Conservation (phyloP, 2,329 filamentous ascomycete genomes). For the Ophiostoma fasciatum region DNA sequence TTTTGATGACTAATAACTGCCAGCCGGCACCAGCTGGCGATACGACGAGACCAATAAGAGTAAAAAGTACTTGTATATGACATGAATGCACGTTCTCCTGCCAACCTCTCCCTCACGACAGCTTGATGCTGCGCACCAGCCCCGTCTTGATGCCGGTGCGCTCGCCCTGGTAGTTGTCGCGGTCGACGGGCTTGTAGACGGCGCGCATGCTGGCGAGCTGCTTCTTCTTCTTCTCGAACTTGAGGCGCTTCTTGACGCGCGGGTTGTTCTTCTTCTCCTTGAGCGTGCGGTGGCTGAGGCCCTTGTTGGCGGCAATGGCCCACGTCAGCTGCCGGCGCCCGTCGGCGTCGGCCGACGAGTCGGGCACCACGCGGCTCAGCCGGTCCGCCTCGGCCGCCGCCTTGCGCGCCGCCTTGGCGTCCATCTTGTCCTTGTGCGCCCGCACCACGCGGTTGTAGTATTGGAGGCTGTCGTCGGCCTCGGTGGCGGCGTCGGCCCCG, state of each 20-base stretch:
- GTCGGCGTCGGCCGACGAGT: conserved; percentile 59
- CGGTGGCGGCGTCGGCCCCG: conserved; percentile 55
- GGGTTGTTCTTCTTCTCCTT: conserved; percentile 94
- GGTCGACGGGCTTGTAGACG: conserved; percentile 71
- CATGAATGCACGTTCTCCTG: neutral
- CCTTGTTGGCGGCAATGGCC: conserved; percentile 95
- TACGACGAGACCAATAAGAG: too few species aligned
- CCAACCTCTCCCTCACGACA: conserved; percentile 37
- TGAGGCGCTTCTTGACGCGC: conserved; percentile 94
- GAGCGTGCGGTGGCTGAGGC: conserved; percentile 48
- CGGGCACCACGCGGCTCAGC: conserved; percentile 46
- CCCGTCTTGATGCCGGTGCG: conserved; percentile 90
- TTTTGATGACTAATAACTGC: conserved; percentile 7
- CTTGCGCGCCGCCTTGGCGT: conserved; percentile 28
- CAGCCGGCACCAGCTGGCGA: neutral
- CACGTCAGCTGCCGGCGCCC: conserved; percentile 90
- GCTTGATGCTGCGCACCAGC: conserved; percentile 82
- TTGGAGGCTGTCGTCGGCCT: conserved; percentile 56
- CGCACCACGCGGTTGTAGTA: conserved; percentile 10
- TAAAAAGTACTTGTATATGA: too few species aligned
- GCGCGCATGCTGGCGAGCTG: conserved; percentile 79
- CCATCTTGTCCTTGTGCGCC: conserved; percentile 41
- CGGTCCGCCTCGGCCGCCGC: conserved; percentile 48
- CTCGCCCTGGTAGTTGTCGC: conserved; percentile 81
- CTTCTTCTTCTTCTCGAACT: conserved; percentile 95